A percentile compares a stretch with the other conserved stretches of the same genome.
Evolutionary conservation across 208 protist species (phyloP).

Genomic region (Paratrypanosoma confusum): DNA sequence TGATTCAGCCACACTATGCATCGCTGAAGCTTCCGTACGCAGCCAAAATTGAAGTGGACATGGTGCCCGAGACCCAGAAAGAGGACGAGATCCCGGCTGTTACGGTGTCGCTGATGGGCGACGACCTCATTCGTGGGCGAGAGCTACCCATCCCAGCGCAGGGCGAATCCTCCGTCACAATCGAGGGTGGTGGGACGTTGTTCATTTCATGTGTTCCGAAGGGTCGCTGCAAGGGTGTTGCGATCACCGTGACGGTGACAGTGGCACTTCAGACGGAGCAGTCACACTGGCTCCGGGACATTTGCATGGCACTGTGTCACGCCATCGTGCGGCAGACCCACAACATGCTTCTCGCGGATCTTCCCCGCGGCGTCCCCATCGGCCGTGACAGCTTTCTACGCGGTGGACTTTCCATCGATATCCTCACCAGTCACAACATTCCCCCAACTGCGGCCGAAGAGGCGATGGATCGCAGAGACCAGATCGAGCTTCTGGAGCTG

Average conservation of each 20-base stretch:
- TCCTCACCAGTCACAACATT: conserved; percentile 8
- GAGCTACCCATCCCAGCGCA: conserved; percentile 13
- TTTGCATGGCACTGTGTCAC: conserved; percentile 47
- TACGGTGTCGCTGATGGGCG: conserved; percentile 18
- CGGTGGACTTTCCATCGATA: conserved; percentile 21
- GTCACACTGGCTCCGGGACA: conserved; percentile 63
- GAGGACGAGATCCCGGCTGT: conserved; percentile 1
- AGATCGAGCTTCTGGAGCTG: conserved; percentile 7
- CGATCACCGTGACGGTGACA: conserved; percentile 21
- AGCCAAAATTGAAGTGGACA: conserved; percentile 34
- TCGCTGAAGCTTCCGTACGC: conserved; percentile 52
- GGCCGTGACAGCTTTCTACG: conserved; percentile 22
- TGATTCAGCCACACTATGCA: conserved; percentile 19
- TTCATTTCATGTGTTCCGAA: conserved; percentile 16
- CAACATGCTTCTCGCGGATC: conserved; percentile 12
- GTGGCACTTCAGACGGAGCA: conserved; percentile 36
- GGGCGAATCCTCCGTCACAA: conserved; percentile 2
- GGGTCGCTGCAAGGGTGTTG: conserved; percentile 9
- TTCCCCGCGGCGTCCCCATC: conserved; percentile 11
- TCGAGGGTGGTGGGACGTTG: conserved; percentile 23
- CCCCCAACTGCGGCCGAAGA: conserved; percentile 1
- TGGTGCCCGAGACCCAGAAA: conserved; percentile 4
- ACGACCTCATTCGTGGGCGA: conserved; percentile 10
- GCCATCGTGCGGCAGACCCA: conserved; percentile 41
- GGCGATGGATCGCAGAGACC: conserved; percentile 7